A percentile compares a stretch with the other conserved stretches of the same genome.
phyloP scores from a whole-genome alignment of 169 alveolate genomes.

The Hepatocystis sp. region DNA sequence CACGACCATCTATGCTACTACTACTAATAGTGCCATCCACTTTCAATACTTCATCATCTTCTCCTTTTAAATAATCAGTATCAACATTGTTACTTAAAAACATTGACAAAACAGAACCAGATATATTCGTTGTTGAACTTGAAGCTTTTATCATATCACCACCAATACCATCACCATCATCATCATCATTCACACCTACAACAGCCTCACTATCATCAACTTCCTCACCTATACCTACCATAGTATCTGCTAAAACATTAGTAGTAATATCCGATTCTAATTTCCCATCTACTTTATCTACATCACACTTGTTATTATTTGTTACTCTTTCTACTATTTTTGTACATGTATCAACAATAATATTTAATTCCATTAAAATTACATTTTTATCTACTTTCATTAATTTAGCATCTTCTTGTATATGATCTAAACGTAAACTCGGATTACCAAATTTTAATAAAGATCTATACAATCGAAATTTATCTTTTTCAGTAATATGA shows the following conservation, averaged over 20 bases:
- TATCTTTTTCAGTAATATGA: slow-evolving; percentile 84
- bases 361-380: slow-evolving; percentile 85
- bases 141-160: background rate
- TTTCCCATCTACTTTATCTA: slow-evolving; percentile 78
- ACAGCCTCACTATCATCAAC: slow-evolving; percentile 12
- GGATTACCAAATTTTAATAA: slow-evolving; percentile 89
- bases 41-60: too few relatives aligned
- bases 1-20: too few relatives aligned
- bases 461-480: slow-evolving; percentile 86
- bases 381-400: slow-evolving; percentile 85
- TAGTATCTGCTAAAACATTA: slow-evolving; percentile 14
- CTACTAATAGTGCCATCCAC: too few relatives aligned
- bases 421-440: slow-evolving; percentile 86
- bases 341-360: slow-evolving; percentile 81
- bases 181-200: slow-evolving; percentile 5
- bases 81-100: too few relatives aligned
- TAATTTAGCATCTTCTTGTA: slow-evolving; percentile 85
- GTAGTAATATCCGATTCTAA: slow-evolving; percentile 13
- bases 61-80: too few relatives aligned
- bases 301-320: slow-evolving; percentile 80
- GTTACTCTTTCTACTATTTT: slow-evolving; percentile 77
- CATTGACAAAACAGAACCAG: too few relatives aligned
- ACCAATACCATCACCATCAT: slow-evolving; percentile 7
- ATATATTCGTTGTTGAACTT: too few relatives aligned
- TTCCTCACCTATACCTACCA: background rate